Evolutionary conservation across 495 filamentous ascomycete species (phyloP), one percentile per base, ranked within the genome.

Genomic region (Talaromyces trachyspermus): DNA sequence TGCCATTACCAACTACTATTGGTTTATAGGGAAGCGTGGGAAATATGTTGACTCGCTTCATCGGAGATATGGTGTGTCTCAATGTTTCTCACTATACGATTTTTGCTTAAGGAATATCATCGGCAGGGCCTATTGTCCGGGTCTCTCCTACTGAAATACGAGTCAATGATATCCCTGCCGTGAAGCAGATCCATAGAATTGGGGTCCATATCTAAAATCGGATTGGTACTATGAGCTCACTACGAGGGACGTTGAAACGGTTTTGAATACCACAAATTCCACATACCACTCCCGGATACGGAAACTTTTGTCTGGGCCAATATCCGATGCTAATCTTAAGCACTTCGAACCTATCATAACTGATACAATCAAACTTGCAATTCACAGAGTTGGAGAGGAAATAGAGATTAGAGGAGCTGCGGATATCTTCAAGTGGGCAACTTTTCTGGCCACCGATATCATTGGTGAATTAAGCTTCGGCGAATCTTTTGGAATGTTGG

Each of bases 381-480:
- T 75, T 5, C 15, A 58, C 1, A 53, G 56, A 14, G 71, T 76
- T 9, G 30, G 23, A 0, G 52, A 66, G 14, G 66, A 72, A 20
- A 54, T 61, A 27, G 36, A 59, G 19, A 51, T 22, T 0, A 48
- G 64, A 0, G 64, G 63, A 0, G 54, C 37, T 0, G 54, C 55
- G 1, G 77, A 82, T 57, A 57, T 82, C 0, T 66, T 68, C 43
- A 73, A 75, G 45, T 83, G 79, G 79, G 77, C 64, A 61, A 48
- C 71, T 18, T 77, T 78, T 40, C 70, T 82, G 72, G 62, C 74
- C 9, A 72, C 72, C 0, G 80, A 83, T 45, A 63, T 80, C 4
- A 75, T 80, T 32, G 69, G 68, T 1, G 65, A 78, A 15, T 56
- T 82, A 14, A 71, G 63, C 12, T 84, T 83, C 56, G 79, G 80